Evolutionary conservation across 116 monocot species (phyloP).

Genomic region (Phalaenopsis hybrid): DNA sequence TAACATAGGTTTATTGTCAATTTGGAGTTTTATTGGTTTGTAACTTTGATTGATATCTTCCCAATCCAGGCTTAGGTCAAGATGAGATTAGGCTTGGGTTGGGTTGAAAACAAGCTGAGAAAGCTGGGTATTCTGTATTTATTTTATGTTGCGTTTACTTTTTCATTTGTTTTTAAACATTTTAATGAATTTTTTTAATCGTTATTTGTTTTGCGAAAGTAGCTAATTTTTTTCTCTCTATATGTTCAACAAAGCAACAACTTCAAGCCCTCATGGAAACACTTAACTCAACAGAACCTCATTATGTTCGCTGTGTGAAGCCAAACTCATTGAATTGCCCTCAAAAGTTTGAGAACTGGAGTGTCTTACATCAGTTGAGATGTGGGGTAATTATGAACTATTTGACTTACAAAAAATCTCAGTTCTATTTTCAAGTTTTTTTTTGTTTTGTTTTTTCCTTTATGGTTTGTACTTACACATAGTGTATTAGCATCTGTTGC

Average conservation of each 20-base stretch:
- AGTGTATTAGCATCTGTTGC: background rate
- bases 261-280: constrained; percentile 94
- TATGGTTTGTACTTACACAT: background rate
- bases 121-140: background rate
- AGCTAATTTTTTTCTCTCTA: background rate
- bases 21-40: background rate
- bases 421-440: background rate
- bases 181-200: constrained; percentile 2
- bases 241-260: constrained; percentile 61
- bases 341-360: constrained; percentile 86
- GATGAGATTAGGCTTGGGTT: background rate
- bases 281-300: constrained; percentile 85
- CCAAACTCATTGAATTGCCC: constrained; percentile 82
- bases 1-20: no score
- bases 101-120: background rate
- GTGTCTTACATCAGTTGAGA: constrained; percentile 86
- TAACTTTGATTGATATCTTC: background rate
- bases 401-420: background rate
- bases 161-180: background rate
- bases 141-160: background rate
- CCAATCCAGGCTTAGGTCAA: background rate
- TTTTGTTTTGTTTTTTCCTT: background rate
- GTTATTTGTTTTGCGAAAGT: background rate
- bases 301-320: constrained; percentile 94
- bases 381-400: constrained; percentile 63